phyloP scores from a whole-genome alignment of 805 yeast species.

The Debaryomyces maramus region DNA sequence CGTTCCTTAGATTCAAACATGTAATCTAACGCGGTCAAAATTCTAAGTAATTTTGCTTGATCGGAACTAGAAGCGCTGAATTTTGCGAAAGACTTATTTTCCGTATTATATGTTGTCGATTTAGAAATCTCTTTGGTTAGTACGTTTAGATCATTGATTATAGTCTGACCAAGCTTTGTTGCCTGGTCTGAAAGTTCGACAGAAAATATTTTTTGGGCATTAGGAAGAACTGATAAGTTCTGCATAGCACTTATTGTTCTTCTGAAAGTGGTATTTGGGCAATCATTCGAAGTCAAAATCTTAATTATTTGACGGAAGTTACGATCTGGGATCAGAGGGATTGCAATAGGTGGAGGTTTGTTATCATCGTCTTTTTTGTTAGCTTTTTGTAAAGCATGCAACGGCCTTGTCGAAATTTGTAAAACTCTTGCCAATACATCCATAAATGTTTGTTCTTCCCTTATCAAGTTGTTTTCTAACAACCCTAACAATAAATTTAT shows the following conservation, averaged over 20 bases:
- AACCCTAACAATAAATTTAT: constrained; percentile 65
- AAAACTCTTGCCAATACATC: constrained; percentile 73
- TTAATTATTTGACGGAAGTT: constrained; percentile 64
- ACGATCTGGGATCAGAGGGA: constrained; percentile 64
- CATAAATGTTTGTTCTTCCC: constrained; percentile 72
- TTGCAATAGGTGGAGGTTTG: constrained; percentile 28
- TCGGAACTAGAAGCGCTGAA: constrained; percentile 81
- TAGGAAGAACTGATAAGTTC: constrained; percentile 60
- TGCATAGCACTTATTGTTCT: constrained; percentile 81
- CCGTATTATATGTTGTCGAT: constrained; percentile 40
- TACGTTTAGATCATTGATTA: constrained; percentile 54
- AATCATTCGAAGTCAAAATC: constrained; percentile 75
- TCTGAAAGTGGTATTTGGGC: constrained; percentile 81
- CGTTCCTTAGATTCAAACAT: constrained; percentile 53
- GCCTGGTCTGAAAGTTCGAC: constrained; percentile 67
- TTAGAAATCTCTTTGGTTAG: constrained; percentile 47
- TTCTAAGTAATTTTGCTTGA: constrained; percentile 84
- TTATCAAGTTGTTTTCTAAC: constrained; percentile 61
- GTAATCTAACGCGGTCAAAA: constrained; percentile 84
- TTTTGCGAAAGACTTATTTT: constrained; percentile 55
- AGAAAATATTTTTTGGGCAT: constrained; percentile 66
- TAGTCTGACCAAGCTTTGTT: constrained; percentile 50
- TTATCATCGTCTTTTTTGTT: constrained; percentile 26
- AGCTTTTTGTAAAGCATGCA: constrained; percentile 53
- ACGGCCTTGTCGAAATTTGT: constrained; percentile 75